Evolutionary conservation across 192 early-diverging fungal species (phyloP).

Genomic region (Entomortierella lignicola): DNA sequence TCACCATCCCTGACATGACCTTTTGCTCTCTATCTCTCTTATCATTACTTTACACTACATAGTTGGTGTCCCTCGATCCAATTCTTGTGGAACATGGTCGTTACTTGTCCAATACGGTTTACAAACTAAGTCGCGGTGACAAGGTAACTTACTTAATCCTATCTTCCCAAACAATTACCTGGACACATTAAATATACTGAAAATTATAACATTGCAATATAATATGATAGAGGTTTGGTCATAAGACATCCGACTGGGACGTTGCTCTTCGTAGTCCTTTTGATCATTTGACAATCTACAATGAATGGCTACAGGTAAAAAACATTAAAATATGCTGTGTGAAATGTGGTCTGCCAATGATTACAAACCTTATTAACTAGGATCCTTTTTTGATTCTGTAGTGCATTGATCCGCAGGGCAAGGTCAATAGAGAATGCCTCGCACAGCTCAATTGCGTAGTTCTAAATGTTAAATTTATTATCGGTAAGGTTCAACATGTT

Average conservation of each 20-base stretch:
- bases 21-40: not conserved
- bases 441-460: conserved; percentile 33
- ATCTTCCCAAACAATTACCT: too few relatives aligned
- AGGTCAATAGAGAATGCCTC: conserved; percentile 11
- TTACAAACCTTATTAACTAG: not conserved
- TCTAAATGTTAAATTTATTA: conserved; percentile 10
- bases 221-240: conserved; percentile 28
- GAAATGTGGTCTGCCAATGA: not conserved
- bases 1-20: not conserved
- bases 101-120: conserved; percentile 30
- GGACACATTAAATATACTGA: too few relatives aligned
- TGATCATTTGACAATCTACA: conserved; percentile 44
- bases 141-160: too few relatives aligned
- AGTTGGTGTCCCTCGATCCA: conserved; percentile 33
- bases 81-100: conserved; percentile 45
- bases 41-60: too few relatives aligned
- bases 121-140: conserved; percentile 37
- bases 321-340: not conserved
- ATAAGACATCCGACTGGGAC: conserved; percentile 42
- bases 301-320: conserved; percentile 54
- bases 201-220: too few relatives aligned
- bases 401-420: conserved; percentile 25
- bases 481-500: conserved; percentile 9
- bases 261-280: conserved; percentile 45
- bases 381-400: not conserved